phyloP scores from a whole-genome alignment of 352 stramenopile species.

The Globisporangium orthogonon region DNA sequence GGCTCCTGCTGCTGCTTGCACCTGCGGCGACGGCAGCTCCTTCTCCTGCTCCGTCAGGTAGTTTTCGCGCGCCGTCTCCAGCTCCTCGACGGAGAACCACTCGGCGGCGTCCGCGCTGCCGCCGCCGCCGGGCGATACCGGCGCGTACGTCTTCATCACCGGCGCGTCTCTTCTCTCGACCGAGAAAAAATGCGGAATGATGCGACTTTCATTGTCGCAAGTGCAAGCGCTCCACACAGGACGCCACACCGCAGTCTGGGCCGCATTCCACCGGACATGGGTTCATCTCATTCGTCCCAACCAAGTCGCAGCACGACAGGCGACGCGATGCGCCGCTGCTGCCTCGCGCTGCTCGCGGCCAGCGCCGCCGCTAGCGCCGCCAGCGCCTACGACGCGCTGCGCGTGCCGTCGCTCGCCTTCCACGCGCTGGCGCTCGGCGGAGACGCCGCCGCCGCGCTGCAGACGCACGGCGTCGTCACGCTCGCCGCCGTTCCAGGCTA shows the following conservation, averaged over 20 bases:
- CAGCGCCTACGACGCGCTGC: not conserved
- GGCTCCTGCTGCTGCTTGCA: constrained; percentile 5
- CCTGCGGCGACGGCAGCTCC: constrained; percentile 54
- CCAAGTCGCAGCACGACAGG: too few species aligned
- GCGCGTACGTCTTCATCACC: constrained; percentile 14
- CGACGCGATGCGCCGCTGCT: not conserved
- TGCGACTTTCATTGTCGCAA: not conserved
- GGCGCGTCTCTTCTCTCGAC: not conserved
- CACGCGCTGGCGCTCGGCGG: constrained; percentile 2
- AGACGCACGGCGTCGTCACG: constrained; percentile 13
- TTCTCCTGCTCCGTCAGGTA: constrained; percentile 78
- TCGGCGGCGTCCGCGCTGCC: constrained; percentile 19
- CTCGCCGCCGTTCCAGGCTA: constrained; percentile 10
- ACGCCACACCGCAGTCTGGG: not conserved
- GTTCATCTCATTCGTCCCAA: not conserved
- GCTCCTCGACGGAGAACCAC: constrained; percentile 70
- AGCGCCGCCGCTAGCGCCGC: not conserved
- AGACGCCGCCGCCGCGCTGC: constrained; percentile 7
- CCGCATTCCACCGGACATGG: not conserved
- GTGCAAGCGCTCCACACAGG: not conserved
- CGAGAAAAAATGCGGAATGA: not conserved
- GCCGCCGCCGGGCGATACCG: constrained; percentile 3
- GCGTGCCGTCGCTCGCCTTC: constrained; percentile 12
- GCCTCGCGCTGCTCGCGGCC: not conserved
- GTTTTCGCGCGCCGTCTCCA: constrained; percentile 61